These are phyloP conservation scores for Trametopsis cervina DNA, from an alignment of 768 basidiomycete genomes.

Conservation along the genomic window DNA sequence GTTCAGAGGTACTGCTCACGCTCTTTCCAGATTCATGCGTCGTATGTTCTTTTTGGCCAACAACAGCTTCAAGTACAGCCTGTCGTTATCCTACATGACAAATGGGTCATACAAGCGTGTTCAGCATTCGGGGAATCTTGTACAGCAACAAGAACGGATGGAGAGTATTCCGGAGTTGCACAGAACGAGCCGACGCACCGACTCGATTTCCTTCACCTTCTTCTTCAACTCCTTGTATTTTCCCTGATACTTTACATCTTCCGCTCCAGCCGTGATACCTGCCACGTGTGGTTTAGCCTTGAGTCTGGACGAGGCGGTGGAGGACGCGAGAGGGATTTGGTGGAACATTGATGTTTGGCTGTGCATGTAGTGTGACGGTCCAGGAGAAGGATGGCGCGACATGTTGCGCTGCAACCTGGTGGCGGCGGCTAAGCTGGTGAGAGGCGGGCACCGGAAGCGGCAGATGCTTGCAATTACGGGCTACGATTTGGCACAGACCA, in stretches of 20 bases:
- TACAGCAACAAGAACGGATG: constrained; percentile 1
- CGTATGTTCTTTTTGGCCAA: constrained; percentile 78
- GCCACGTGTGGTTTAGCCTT: constrained; percentile 13
- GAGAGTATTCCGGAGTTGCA: neutral
- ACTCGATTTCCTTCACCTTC: constrained; percentile 84
- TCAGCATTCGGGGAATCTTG: neutral
- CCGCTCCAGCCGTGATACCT: constrained; percentile 72
- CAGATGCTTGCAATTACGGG: no score
- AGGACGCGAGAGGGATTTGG: constrained; percentile 8
- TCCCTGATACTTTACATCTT: constrained; percentile 80
- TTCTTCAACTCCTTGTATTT: constrained; percentile 86
- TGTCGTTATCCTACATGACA: constrained; percentile 73
- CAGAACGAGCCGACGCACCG: constrained; percentile 38
- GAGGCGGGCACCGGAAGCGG: constrained; percentile 25
- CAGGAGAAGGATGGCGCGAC: constrained; percentile 48
- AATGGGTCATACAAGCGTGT: constrained; percentile 10
- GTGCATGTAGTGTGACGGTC: constrained; percentile 20
- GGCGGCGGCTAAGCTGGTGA: constrained; percentile 24
- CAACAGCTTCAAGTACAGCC: constrained; percentile 73
- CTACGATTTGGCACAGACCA: no score
- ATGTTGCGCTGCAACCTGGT: constrained; percentile 48
- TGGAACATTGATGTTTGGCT: constrained; percentile 9
- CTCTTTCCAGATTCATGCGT: constrained; percentile 82
- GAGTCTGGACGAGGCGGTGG: constrained; percentile 5
- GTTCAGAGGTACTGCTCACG: constrained; percentile 44